Conservation (phyloP, 139 green algal species). For the Micractinium conductrix region DNA sequence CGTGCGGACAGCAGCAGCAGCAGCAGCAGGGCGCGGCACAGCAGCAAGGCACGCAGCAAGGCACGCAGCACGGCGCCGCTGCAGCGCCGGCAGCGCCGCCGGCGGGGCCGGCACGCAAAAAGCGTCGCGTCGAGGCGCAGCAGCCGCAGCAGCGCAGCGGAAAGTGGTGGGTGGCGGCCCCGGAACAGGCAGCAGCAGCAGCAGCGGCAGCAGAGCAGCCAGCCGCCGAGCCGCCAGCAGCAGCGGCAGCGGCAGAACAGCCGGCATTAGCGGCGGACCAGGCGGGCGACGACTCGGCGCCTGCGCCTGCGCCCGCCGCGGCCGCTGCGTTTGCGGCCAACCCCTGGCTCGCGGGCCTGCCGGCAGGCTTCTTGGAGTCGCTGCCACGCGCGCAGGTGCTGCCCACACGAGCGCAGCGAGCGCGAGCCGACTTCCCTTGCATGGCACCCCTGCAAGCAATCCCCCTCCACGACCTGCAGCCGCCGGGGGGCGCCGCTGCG, state of each 20-base stretch:
- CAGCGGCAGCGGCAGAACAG: not conserved
- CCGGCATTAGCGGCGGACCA: not conserved
- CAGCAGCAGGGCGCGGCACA: too few species aligned
- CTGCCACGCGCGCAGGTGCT: conserved; percentile 18
- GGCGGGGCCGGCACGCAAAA: not conserved
- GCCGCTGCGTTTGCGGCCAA: not conserved
- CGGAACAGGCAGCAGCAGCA: not conserved
- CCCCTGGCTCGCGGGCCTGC: conserved; percentile 24
- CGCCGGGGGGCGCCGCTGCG: not conserved
- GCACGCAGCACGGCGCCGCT: not conserved
- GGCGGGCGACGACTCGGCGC: not conserved
- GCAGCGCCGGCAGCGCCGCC: not conserved
- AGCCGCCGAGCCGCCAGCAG: not conserved
- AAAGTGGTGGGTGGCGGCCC: not conserved
- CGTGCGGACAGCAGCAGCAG: not conserved
- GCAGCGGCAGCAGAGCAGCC: not conserved
- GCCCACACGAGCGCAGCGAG: not conserved
- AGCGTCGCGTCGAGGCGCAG: not conserved
- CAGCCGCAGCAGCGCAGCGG: not conserved
- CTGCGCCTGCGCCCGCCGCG: not conserved
- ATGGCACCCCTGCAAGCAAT: conserved; percentile 1
- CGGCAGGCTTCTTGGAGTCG: not conserved
- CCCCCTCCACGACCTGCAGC: conserved; percentile 10
- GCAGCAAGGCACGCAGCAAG: not conserved
- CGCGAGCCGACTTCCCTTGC: not conserved